Evolutionary conservation across 805 yeast species (phyloP), one percentile per base, ranked within the genome.

Genomic region (Saturnispora sanitii): DNA sequence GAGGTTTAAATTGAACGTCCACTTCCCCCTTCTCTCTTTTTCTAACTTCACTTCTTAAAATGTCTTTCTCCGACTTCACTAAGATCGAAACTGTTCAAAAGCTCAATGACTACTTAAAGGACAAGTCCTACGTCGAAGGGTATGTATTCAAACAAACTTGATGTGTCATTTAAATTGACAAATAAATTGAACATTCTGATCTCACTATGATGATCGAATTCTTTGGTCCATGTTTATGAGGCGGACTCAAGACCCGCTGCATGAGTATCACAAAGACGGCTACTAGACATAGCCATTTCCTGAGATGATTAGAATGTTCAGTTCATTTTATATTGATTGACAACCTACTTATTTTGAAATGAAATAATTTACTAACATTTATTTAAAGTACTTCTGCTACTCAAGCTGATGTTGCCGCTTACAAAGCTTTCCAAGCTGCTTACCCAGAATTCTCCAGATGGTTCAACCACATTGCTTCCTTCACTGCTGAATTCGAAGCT

Each of bases 401-500:
- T 59, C 95, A 86, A 73, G 95, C 96, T 64, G 97, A 90, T 65
- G 97, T 83, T 51, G 66, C 88, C 57, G 86, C 77, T 60, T 90
- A 79, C 90, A 78, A 85, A 76, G 87, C 96, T 70, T 90, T 79
- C 82, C 87, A 87, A 75, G 62, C 74, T 60, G 69, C 81, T 68
- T 90, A 70, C 84, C 96, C 96, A 68, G 80, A 83, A 68, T 87
- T 87, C 64, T 71, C 95, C 64, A 88, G 97, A 78, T 92, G 96
- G 96, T 86, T 82, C 78, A 85, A 85, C 82, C 96, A 90, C 83
- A 82, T 90, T 64, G 92, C 94, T 66, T 79, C 96, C 48, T 83
- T 78, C 78, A 73, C 87, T 54, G 86, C 75, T 58, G 94, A 86
- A 67, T 86, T 86, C 62, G 77, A 70, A 51, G 58, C 80, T 49